Base-by-base conservation (phyloP, 768 basidiomycete genomes). In the Crepidotus variabilis region DNA sequence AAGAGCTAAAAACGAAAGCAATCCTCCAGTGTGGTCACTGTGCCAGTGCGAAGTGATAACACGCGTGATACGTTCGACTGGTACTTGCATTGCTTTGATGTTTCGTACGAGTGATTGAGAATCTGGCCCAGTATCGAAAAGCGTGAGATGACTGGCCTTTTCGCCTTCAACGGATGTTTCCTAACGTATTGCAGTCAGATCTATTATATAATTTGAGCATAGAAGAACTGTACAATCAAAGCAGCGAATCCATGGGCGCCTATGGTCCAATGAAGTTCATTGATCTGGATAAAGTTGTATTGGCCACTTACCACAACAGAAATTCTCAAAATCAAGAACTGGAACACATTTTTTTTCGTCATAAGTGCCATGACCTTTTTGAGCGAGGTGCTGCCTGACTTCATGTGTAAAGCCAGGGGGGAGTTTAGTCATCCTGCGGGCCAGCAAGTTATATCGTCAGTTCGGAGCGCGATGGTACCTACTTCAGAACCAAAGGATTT, bases 61-160 rank as follows among this genome's bases (percentile, higher is more conserved):
- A 24, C 84, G 78, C 35, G 82, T 80, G 61, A 94, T 75, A 36
- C 74, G 68, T 33, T 77, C 71, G 8, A 83, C 68, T 1, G 80
- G 78, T 0, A 83, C 65, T 20, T 83, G 74, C 76, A 94, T 76
- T 2, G 85, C 81, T 5, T 69, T 69, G 22, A 85, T 67, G 69
- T 93, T 94, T 51, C 89, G 84, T n/a, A 84, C 79, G 59, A 94
- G 83, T 23, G 87, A 85, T 21, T 73, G 75, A 14, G 83, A 81
- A 65, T 94, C 92, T 8, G 92, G 92, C 0, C 92, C 92, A 14
- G 89, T 86, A 71, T 94, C 92, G 65, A 94, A 92, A 34, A 94
- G 77, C 14, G 83, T 84, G n/a, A 78, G 71, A 53, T 82, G 80
- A 2, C 75, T 63, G 56, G 68, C 54, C 43, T 75, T 67, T 36